Base-by-base conservation (phyloP, 441 rosid genomes). In the Euphorbia celastroides region DNA sequence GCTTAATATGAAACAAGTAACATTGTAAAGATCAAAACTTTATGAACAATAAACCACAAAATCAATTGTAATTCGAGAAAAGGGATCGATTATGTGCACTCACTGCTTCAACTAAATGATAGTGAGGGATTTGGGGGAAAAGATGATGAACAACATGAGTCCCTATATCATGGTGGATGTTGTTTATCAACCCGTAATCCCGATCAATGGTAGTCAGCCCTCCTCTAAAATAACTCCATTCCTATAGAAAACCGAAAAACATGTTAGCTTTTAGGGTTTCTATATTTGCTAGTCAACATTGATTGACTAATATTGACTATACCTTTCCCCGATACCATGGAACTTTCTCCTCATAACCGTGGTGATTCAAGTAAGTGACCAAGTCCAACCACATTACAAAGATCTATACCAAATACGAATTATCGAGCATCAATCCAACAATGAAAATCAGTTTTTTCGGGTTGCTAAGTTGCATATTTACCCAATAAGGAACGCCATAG, bases 281-380 rank as follows among this genome's bases (percentile, higher is more conserved):
- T 13, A 17, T 20, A 28, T 16, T n/a, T n/a, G n/a, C n/a, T n/a
- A n/a, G n/a, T n/a, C n/a, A 46, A 50, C n/a, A 52, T 7, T 22
- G 5, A 58, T 25, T 5, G 17, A 8, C 14, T 56, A 10, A 26
- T 26, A 56, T 56, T 12, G 32, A 56, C 11, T 22, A 57, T 78
- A 93, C 98, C 86, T 89, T 69, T 73, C 99, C 93, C 5, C 99
- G 90, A 72, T 93, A 93, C 99, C 99, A 93, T 12, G 99, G 99
- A 72, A 93, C 88, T 65, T 88, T 93, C 69, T 75, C 82, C 51
- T 88, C 89, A 32, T 85, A 83, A 32, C 97, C 97, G 73, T 93
- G 99, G 78, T 93, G 99, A 76, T 93, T 96, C 77, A 93, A 76
- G 73, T 93, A 93, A 20, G 99, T 93, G 13, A 93, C 99, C 25